Base-by-base conservation (phyloP, 2,329 filamentous ascomycete genomes). In the Bertia moriformis region DNA sequence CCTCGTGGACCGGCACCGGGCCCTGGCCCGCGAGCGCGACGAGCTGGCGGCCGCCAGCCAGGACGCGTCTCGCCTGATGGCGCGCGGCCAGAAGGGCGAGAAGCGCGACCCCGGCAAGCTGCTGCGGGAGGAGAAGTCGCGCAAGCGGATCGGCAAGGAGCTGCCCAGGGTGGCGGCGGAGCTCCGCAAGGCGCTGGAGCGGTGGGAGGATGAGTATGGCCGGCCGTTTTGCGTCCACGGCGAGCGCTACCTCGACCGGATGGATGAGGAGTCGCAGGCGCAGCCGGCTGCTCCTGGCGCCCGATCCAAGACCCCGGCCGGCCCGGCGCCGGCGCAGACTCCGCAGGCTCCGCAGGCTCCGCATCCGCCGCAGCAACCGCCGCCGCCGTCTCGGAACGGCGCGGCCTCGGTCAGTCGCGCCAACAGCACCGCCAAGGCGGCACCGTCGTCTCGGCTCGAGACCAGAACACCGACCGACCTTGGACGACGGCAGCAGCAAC, bases 91-190 rank as follows among this genome's bases (percentile, higher is more conserved):
- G 48, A 94, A 93, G 62, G 89, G 89, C 40, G 89, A 96, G 63
- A 85, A 80, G 59, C 83, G 91, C 45, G 91, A 98, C 53, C 91
- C 91, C 3, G 89, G 87, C 38, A 91, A 93, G 60, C 69, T 98
- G 14, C 67, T 98, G 39, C 74, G 91, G 19, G 91, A 98, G 55
- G 91, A 98, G 63, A 98, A 96, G 71, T 93, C 94, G 85, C 78
- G 91, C 43, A 98, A 98, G 72, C 73, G 88, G 42, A 95, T 98
- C 44, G 73, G 88, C 19, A 96, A 96, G 59, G 91, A 98, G 53
- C 66, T 98, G 19, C 91, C 91, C 40, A 96, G 93, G 63, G 71
- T 98, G 33, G 79, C 89, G 42, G 71, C 71, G 1, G 87, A 96
- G n/a, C 63, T 98, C 42, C 73, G 74, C 46, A 89, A 79, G 55